Evolutionary conservation across 2,329 filamentous ascomycete species (phyloP), one percentile per base, ranked within the genome.

Genomic region (Tolypocladium tropicale): DNA sequence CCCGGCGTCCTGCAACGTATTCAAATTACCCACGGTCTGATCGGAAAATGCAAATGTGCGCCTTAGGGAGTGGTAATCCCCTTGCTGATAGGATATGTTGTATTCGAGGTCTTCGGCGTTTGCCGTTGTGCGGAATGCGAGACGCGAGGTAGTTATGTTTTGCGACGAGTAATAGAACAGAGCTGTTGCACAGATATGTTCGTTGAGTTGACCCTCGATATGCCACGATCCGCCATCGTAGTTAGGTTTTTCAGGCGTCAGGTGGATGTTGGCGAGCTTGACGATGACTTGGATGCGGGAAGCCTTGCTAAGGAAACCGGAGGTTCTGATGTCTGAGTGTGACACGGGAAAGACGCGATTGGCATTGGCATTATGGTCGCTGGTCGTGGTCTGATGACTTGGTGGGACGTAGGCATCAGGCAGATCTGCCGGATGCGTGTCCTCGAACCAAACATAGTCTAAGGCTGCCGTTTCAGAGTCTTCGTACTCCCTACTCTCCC

Each of bases 111-210:
- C 61, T 49, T 72, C 62, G n/a, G 53, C 32, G 30, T 74, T 62
- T 12, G 73, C 63, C 0, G 62, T 56, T 18, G 77, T 78, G 9
- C 71, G 77, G 64, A 86, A 84, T 3, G 70, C 68, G 6, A 87
- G 72, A 3, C 61, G 63, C 51, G 73, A 75, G 2, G 78, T 72
- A 0, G 78, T 78, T 53, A 86, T 78, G 65, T 88, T 88, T 0
- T 83, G 75, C 49, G 66, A 70, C 57, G 84, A 79, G 60, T 82
- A 82, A 65, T 84, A 84, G 67, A 83, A 84, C n/a, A 88, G 70
- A 0, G 83, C 80, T 0, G 82, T 83, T 0, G 82, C 82, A 60
- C 77, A 78, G 43, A 89, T 85, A 59, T 79, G 79, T 65, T 88
- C 84, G 61, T 88, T 87, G 6, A 76, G 60, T 57, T 72, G 70